Percentiles rank a stretch among this genome's conserved stretches.
These are phyloP conservation scores for Glycine tomentella DNA, from an alignment of 306 rosid species.

Conservation along the genomic window DNA sequence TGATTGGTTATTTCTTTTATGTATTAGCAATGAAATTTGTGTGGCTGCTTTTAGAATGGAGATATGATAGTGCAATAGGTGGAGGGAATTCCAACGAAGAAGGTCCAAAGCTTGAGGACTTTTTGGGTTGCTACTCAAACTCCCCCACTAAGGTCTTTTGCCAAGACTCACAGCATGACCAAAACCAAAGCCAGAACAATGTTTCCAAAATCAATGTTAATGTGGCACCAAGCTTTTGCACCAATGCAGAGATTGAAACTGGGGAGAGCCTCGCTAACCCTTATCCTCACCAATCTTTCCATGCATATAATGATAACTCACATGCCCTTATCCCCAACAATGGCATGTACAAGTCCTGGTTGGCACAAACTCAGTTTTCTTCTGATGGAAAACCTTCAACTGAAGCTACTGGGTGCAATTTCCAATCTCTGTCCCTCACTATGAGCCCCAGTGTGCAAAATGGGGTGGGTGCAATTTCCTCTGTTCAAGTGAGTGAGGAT, in stretches of 20 bases:
- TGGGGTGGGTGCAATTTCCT: conserved; percentile 54
- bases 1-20: neutral
- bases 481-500: conserved; percentile 58
- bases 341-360: conserved; percentile 78
- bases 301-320: conserved; percentile 55
- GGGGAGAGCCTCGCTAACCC: conserved; percentile 54
- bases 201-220: conserved; percentile 66
- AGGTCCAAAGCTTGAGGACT: conserved; percentile 94
- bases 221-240: conserved; percentile 60
- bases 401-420: conserved; percentile 58
- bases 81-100: conserved; percentile 61
- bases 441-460: conserved; percentile 73
- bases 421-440: conserved; percentile 73
- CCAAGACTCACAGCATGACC: conserved; percentile 51
- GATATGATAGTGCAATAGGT: conserved; percentile 65
- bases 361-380: conserved; percentile 62
- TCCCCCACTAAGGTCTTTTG: conserved; percentile 61
- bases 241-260: conserved; percentile 52
- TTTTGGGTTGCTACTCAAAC: conserved; percentile 90
- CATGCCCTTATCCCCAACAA: conserved; percentile 53
- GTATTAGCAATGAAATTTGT: conserved; percentile 16
- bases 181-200: conserved; percentile 49
- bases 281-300: conserved; percentile 54
- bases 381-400: conserved; percentile 52
- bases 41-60: conserved; percentile 68